Percentiles rank a stretch among this genome's conserved stretches.
phyloP scores from a whole-genome alignment of 345 rosid species.

The Ailanthus altissimus region DNA sequence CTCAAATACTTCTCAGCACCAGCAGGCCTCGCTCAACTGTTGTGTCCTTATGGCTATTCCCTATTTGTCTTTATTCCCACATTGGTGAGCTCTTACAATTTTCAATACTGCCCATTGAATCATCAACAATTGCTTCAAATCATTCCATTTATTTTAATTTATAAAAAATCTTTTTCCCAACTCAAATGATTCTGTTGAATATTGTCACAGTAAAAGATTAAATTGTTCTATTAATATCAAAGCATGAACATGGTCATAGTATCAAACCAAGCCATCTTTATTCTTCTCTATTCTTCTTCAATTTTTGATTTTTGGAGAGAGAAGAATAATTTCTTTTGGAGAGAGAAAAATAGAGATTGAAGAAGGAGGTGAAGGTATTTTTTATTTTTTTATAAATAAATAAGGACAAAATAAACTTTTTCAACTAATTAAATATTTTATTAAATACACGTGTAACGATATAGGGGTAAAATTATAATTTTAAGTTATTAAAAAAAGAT shows the following conservation, averaged over 20 bases:
- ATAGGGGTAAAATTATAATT: too few relatives aligned
- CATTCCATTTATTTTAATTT: not conserved
- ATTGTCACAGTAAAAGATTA: conserved; percentile 1
- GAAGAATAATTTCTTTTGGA: too few relatives aligned
- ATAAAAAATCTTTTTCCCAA: not conserved
- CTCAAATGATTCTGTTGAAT: not conserved
- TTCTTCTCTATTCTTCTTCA: too few relatives aligned
- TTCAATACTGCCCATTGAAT: not conserved
- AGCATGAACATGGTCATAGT: conserved; percentile 10
- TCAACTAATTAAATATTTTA: too few relatives aligned
- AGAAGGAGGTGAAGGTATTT: too few relatives aligned
- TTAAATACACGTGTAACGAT: too few relatives aligned
- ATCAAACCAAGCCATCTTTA: conserved; percentile 15
- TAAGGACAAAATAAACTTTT: too few relatives aligned
- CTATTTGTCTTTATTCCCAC: conserved; percentile 91
- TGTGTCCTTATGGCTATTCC: conserved; percentile 95
- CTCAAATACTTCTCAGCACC: conserved; percentile 99
- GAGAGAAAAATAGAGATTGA: too few relatives aligned
- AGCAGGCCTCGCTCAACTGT: conserved; percentile 83
- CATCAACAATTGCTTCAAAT: not conserved
- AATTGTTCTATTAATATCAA: conserved; percentile 5
- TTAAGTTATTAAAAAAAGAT: too few relatives aligned
- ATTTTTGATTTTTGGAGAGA: too few relatives aligned
- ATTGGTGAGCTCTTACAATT: conserved; percentile 58
- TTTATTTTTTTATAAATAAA: too few relatives aligned